Conservation (phyloP, 1,139 yeast genomes). For the Pichia sp. region DNA sequence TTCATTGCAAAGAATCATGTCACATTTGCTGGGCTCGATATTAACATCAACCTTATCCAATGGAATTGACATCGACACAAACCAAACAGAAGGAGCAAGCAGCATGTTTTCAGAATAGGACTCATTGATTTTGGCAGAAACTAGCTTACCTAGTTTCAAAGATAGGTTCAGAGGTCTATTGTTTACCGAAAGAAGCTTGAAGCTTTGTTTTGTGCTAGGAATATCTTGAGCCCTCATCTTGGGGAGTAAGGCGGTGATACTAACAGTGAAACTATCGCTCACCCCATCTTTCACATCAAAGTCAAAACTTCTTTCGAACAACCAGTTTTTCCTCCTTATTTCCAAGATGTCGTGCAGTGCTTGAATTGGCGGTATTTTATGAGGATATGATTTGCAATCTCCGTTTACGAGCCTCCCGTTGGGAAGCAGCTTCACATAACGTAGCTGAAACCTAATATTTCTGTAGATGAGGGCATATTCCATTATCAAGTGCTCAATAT, state of each 20-base stretch:
- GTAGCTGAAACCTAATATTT: slow-evolving; percentile 33
- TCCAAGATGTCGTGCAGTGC: slow-evolving; percentile 23
- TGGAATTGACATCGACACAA: slow-evolving; percentile 26
- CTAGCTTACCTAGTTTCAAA: slow-evolving; percentile 31
- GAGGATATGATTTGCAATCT: slow-evolving; percentile 14
- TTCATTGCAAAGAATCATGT: slow-evolving; percentile 33
- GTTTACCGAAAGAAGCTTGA: slow-evolving; percentile 35
- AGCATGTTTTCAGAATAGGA: slow-evolving; percentile 26
- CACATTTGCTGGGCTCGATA: slow-evolving; percentile 44
- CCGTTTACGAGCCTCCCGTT: slow-evolving; percentile 16
- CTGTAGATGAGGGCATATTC: slow-evolving; percentile 34
- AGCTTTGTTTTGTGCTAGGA: slow-evolving; percentile 21
- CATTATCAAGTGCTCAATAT: slow-evolving; percentile 29
- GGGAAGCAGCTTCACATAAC: slow-evolving; percentile 21
- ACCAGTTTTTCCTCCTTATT: slow-evolving; percentile 17
- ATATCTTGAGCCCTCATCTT: slow-evolving; percentile 30
- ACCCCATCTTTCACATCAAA: not conserved
- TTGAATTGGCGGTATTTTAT: slow-evolving; percentile 19
- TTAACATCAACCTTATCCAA: slow-evolving; percentile 35
- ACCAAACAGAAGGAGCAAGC: slow-evolving; percentile 34
- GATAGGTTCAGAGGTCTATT: slow-evolving; percentile 31
- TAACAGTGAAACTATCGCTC: slow-evolving; percentile 11
- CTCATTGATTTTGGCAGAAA: slow-evolving; percentile 26
- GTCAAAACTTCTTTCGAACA: slow-evolving; percentile 21
- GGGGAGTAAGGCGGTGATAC: slow-evolving; percentile 30